Conservation (phyloP, 208 protist genomes). For the Trypanosoma lewisi region DNA sequence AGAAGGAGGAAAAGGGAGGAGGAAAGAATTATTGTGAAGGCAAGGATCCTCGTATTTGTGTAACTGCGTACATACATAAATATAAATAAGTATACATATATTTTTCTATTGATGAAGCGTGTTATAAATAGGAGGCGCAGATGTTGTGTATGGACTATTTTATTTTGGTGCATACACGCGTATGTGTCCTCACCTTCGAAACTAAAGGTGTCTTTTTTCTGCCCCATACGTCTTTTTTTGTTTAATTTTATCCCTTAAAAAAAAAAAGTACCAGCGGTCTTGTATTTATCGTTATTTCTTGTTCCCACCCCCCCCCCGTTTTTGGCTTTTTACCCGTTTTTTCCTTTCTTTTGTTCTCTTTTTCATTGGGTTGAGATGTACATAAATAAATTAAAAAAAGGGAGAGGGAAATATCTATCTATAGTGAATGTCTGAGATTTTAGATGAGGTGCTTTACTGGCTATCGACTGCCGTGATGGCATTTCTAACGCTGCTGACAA, state of each 20-base stretch:
- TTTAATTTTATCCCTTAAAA: no score
- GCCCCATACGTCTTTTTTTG: no score
- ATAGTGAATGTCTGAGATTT: slow-evolving; percentile 4
- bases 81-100: background rate
- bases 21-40: no score
- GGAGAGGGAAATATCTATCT: no score
- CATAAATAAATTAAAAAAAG: background rate
- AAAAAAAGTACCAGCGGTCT: no score
- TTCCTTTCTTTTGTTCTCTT: slow-evolving; percentile 17
- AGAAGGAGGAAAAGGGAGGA: no score
- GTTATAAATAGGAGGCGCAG: no score
- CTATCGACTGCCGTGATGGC: slow-evolving; percentile 25
- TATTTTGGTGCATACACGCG: no score
- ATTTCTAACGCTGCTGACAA: slow-evolving; percentile 33
- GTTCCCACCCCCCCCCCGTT: background rate
- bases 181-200: no score
- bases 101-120: background rate
- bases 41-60: no score
- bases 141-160: no score
- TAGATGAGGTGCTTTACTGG: slow-evolving; percentile 39
- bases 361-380: background rate
- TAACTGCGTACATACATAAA: background rate
- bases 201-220: no score
- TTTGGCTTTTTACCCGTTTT: background rate
- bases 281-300: slow-evolving; percentile 3